These are phyloP conservation scores for Dittrichia graveolens DNA, from an alignment of 129 eudicot genomes.

Conservation along the genomic window DNA sequence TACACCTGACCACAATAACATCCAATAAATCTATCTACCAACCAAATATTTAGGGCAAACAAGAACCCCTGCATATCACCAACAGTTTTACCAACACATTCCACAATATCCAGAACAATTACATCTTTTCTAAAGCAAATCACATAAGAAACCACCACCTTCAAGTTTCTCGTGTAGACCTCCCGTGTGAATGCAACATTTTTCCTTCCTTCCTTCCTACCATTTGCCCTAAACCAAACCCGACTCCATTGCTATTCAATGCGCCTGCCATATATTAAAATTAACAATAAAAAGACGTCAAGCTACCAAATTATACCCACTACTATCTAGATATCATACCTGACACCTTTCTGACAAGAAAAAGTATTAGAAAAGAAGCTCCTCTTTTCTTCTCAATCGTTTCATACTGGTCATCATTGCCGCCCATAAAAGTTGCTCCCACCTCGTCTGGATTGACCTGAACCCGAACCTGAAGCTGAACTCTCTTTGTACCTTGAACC, in stretches of 20 bases:
- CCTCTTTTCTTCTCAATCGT: constrained; percentile 30
- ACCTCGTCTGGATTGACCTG: constrained; percentile 63
- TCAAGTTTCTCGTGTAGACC: constrained; percentile 5
- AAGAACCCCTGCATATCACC: constrained; percentile 33
- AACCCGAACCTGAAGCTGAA: constrained; percentile 40
- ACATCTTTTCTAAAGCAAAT: constrained; percentile 26
- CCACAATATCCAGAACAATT: constrained; percentile 27
- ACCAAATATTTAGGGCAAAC: constrained; percentile 35
- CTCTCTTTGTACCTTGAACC: constrained; percentile 51
- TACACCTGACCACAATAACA: no score
- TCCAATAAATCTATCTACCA: no score
- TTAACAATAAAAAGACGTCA: neutral
- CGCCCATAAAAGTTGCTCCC: constrained; percentile 66
- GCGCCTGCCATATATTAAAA: constrained; percentile 16
- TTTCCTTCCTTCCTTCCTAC: constrained; percentile 6
- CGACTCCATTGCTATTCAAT: constrained; percentile 14
- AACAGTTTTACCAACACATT: constrained; percentile 15
- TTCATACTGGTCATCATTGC: constrained; percentile 48
- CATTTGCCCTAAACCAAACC: constrained; percentile 31
- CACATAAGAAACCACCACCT: constrained; percentile 23
- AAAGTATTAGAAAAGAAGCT: constrained; percentile 20
- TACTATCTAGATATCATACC: constrained; percentile 18
- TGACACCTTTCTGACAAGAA: constrained; percentile 30
- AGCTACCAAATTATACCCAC: constrained; percentile 1
- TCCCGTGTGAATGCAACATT: constrained; percentile 18